Percentiles rank a stretch among this genome's conserved stretches.
These are phyloP conservation scores for Vanderwaltozyma polyspora DNA, from an alignment of 805 yeast species.

Conservation along the genomic window DNA sequence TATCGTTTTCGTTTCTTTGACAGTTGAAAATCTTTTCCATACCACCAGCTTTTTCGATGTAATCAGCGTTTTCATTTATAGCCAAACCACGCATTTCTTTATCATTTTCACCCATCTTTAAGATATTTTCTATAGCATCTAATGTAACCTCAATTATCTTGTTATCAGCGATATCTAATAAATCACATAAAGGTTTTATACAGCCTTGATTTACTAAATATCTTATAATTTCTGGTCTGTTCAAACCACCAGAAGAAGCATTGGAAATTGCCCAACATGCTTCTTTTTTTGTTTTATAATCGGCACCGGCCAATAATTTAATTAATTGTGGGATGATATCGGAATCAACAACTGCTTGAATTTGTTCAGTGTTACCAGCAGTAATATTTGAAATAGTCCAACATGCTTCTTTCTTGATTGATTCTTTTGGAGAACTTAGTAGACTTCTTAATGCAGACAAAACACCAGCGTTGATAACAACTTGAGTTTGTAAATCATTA, in stretches of 20 bases:
- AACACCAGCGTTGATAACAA: constrained; percentile 87
- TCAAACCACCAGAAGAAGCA: constrained; percentile 91
- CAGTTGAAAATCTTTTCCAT: constrained; percentile 91
- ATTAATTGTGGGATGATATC: constrained; percentile 88
- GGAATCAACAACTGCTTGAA: constrained; percentile 92
- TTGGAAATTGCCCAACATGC: constrained; percentile 99
- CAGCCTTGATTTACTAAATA: constrained; percentile 92
- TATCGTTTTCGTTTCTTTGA: constrained; percentile 85
- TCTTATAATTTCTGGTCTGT: constrained; percentile 85
- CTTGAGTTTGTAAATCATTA: constrained; percentile 89
- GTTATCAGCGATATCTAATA: constrained; percentile 77
- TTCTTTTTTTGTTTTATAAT: constrained; percentile 92
- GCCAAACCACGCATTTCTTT: constrained; percentile 60
- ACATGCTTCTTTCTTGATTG: constrained; percentile 93
- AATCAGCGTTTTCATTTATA: constrained; percentile 79
- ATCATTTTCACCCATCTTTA: constrained; percentile 89
- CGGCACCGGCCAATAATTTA: constrained; percentile 69
- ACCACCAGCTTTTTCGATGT: constrained; percentile 96
- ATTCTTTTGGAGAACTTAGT: constrained; percentile 75
- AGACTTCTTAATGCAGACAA: constrained; percentile 74
- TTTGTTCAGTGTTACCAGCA: constrained; percentile 92
- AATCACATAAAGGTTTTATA: constrained; percentile 92
- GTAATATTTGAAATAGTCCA: constrained; percentile 98
- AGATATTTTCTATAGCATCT: constrained; percentile 88
- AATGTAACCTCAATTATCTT: constrained; percentile 89